Conservation (phyloP, 139 green algal species). For the Trebouxia sp. region DNA sequence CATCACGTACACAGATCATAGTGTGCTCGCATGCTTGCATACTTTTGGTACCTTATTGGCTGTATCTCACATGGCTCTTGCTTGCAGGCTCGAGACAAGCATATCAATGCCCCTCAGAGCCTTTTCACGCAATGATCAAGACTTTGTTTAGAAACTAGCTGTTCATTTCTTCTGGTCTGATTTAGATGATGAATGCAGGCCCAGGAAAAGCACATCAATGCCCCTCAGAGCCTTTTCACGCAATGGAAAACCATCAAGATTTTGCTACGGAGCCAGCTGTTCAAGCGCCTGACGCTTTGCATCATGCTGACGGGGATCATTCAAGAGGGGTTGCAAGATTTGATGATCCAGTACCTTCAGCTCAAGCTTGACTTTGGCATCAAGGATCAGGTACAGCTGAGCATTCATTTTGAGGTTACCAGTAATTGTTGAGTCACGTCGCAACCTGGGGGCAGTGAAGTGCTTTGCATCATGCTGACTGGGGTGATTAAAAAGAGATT, state of each 20-base stretch:
- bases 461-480: constrained; percentile 51
- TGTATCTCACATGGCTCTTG: neutral
- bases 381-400: constrained; percentile 51
- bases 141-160: neutral
- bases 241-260: constrained; percentile 40
- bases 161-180: neutral
- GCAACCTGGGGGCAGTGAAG: too few relatives aligned
- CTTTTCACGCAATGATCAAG: neutral
- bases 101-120: too few relatives aligned
- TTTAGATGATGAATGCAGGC: neutral
- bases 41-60: too few relatives aligned
- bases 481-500: constrained; percentile 55
- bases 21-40: too few relatives aligned
- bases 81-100: neutral
- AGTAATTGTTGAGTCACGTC: too few relatives aligned
- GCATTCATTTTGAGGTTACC: too few relatives aligned
- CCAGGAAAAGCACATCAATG: neutral
- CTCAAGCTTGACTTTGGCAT: constrained; percentile 71
- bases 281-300: constrained; percentile 56
- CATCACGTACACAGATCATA: too few relatives aligned
- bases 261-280: constrained; percentile 52
- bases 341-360: constrained; percentile 85
- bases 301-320: constrained; percentile 53
- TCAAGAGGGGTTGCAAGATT: constrained; percentile 62
- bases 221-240: neutral